These are phyloP conservation scores for Passalora sequoiae DNA, from an alignment of 2,329 filamentous ascomycete genomes.

Conservation along the genomic window DNA sequence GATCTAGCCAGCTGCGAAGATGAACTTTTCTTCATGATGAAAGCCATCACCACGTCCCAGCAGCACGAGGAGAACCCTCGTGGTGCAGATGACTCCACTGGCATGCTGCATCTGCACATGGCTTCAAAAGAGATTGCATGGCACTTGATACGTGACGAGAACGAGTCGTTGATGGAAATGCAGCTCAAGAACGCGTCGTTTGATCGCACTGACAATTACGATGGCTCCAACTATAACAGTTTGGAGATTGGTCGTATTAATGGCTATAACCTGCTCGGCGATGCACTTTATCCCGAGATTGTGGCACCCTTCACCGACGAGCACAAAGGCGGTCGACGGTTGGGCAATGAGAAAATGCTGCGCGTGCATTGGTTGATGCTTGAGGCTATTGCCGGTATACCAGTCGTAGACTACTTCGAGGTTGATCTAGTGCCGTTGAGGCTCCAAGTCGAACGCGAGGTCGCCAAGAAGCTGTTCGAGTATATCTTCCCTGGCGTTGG, in stretches of 20 bases:
- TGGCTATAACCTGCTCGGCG: slow-evolving; percentile 81
- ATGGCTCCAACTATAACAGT: slow-evolving; percentile 91
- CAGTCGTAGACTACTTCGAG: slow-evolving; percentile 95
- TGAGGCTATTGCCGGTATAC: slow-evolving; percentile 94
- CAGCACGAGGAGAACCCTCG: slow-evolving; percentile 69
- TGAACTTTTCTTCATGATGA: slow-evolving; percentile 99
- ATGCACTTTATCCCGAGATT: slow-evolving; percentile 94
- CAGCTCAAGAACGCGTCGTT: slow-evolving; percentile 88
- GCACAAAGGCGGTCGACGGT: slow-evolving; percentile 48
- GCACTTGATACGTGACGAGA: slow-evolving; percentile 82
- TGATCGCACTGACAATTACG: slow-evolving; percentile 91
- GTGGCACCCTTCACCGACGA: slow-evolving; percentile 81
- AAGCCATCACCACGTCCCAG: slow-evolving; percentile 95
- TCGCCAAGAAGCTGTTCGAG: slow-evolving; percentile 89
- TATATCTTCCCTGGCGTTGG: slow-evolving; percentile 91
- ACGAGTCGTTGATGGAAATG: slow-evolving; percentile 79
- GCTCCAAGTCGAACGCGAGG: slow-evolving; percentile 86
- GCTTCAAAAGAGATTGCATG: slow-evolving; percentile 94
- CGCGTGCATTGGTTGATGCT: slow-evolving; percentile 97
- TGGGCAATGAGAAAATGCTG: slow-evolving; percentile 77
- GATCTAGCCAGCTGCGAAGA: slow-evolving; percentile 88
- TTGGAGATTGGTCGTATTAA: slow-evolving; percentile 83
- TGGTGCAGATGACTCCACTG: slow-evolving; percentile 62
- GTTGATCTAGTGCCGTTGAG: slow-evolving; percentile 89
- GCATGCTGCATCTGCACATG: slow-evolving; percentile 84